phyloP scores from a whole-genome alignment of 1,284 basidiomycete genomes.

The Taiwanofungus camphoratus region DNA sequence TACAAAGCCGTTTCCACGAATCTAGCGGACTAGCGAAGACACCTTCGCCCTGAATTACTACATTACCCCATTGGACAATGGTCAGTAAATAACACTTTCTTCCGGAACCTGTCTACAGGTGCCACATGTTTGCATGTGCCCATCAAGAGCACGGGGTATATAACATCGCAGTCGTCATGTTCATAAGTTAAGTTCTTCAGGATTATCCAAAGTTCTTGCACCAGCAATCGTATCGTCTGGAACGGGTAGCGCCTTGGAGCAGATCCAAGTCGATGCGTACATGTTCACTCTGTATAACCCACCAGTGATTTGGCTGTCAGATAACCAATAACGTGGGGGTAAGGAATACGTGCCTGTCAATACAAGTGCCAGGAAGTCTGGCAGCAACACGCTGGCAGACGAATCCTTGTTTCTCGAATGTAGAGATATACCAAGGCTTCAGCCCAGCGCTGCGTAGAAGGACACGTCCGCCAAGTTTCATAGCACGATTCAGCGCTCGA shows the following conservation, averaged over 20 bases:
- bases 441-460: conserved; percentile 18
- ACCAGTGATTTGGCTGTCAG: background rate
- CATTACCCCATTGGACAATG: no score
- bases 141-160: no score
- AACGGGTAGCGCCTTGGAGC: conserved; percentile 11
- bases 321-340: background rate
- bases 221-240: background rate
- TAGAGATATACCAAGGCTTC: conserved; percentile 19
- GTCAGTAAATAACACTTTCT: no score
- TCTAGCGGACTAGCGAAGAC: no score
- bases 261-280: conserved; percentile 22
- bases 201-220: background rate
- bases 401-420: conserved; percentile 17
- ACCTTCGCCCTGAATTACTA: no score
- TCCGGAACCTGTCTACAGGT: no score
- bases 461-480: conserved; percentile 18
- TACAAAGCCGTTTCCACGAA: no score
- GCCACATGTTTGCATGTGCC: no score
- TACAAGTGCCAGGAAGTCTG: conserved; percentile 15
- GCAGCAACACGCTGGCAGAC: conserved; percentile 15
- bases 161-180: background rate
- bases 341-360: conserved; percentile 11
- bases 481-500: conserved; percentile 17
- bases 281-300: conserved; percentile 14
- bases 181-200: background rate